Evolutionary conservation across 805 yeast genomes (phyloP).

Genomic region (Pichia heedii): DNA sequence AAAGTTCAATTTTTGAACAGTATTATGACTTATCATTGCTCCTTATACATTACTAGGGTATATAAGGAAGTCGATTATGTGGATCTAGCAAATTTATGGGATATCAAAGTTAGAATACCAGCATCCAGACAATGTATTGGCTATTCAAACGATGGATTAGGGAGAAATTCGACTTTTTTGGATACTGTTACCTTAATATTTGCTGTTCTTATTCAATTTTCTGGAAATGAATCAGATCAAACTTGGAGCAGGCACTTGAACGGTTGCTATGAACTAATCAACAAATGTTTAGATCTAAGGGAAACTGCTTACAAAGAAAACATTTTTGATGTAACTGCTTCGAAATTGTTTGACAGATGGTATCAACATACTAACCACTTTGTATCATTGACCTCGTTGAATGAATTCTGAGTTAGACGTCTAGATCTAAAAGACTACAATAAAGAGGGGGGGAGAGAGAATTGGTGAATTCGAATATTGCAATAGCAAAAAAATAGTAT

Average conservation of each 20-base stretch:
- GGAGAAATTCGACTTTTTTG: conserved; percentile 1
- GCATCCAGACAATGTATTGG: conserved; percentile 9
- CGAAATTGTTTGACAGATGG: conserved; percentile 8
- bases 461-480: conserved; percentile 1
- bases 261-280: conserved; percentile 8
- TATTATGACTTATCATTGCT: conserved; percentile 8
- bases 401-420: conserved; percentile 3
- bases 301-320: background rate
- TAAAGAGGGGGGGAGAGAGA: too few species aligned
- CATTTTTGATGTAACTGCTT: conserved; percentile 3
- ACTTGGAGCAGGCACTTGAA: conserved; percentile 11
- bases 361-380: conserved; percentile 6
- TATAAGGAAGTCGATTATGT: conserved; percentile 1
- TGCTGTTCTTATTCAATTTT: conserved; percentile 8
- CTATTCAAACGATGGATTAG: conserved; percentile 4
- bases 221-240: conserved; percentile 8
- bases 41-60: conserved; percentile 7
- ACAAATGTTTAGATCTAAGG: conserved; percentile 1
- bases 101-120: conserved; percentile 5
- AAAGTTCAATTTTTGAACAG: conserved; percentile 10
- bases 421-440: background rate
- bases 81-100: conserved; percentile 6
- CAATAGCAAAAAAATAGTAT: conserved; percentile 3
- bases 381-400: conserved; percentile 4
- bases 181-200: conserved; percentile 7